phyloP scores from a whole-genome alignment of 1,284 basidiomycete genomes.

The Microbotryum intermedium region DNA sequence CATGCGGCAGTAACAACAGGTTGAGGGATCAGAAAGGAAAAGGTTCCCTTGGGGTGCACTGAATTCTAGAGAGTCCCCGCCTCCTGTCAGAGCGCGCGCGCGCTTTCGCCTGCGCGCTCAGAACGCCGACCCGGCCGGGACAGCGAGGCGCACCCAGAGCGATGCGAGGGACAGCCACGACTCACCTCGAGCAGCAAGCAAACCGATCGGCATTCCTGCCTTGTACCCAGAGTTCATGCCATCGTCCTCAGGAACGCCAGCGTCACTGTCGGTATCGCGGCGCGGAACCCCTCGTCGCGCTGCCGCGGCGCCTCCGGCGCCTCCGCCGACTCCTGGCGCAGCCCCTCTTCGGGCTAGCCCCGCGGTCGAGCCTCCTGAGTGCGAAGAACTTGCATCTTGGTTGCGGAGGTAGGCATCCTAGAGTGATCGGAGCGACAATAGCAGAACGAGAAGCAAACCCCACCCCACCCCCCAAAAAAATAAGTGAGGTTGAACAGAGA shows the following conservation, averaged over 20 bases:
- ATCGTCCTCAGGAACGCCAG: neutral
- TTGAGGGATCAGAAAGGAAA: neutral
- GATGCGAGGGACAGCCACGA: neutral
- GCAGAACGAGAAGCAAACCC: no score
- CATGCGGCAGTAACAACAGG: neutral
- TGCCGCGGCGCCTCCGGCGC: neutral
- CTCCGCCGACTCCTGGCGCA: slow-evolving; percentile 5
- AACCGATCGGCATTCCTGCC: slow-evolving; percentile 18
- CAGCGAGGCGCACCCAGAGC: neutral
- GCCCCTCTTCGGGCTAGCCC: neutral
- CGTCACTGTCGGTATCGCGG: neutral
- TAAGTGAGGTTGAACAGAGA: no score
- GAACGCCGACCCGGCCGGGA: neutral
- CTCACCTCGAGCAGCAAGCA: slow-evolving; percentile 14
- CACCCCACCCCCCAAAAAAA: no score
- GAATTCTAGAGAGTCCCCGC: neutral
- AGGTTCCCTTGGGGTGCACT: no score
- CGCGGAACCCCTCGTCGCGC: neutral
- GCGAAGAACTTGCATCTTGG: neutral
- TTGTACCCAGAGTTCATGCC: slow-evolving; percentile 8
- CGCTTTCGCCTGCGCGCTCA: neutral
- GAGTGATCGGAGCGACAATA: no score
- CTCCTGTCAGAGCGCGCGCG: neutral
- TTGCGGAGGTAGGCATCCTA: slow-evolving; percentile 11
- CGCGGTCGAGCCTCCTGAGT: neutral